Evolutionary conservation across 257 asterid genomes (phyloP).

Genomic region (Capsicum baccatum): DNA sequence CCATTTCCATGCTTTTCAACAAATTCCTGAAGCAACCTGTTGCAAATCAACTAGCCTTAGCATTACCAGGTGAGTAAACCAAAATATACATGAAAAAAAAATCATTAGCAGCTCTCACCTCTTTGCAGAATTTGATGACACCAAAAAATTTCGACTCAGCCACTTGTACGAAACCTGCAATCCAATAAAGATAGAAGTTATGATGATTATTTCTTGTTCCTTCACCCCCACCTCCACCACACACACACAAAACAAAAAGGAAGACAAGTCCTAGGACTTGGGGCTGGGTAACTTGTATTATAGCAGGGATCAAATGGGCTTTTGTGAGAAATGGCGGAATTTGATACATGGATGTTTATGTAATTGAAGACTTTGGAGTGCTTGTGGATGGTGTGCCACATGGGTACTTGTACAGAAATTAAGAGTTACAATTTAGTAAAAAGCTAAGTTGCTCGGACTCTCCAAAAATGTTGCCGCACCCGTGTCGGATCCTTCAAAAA

Average conservation of each 20-base stretch:
- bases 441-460: neutral
- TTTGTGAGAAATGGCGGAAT: no score
- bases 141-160: slow-evolving; percentile 87
- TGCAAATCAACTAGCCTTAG: slow-evolving; percentile 18
- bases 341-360: no score
- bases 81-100: slow-evolving; percentile 6
- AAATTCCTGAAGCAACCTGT: slow-evolving; percentile 83
- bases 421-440: neutral
- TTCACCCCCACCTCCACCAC: neutral
- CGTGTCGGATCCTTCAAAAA: no score
- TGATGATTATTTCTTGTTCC: neutral
- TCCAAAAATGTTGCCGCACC: no score
- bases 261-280: neutral
- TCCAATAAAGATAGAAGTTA: neutral
- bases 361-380: no score
- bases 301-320: neutral
- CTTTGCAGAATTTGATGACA: slow-evolving; percentile 90
- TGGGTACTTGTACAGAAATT: neutral
- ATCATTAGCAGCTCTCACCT: slow-evolving; percentile 49
- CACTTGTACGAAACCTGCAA: slow-evolving; percentile 94
- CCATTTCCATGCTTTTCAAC: slow-evolving; percentile 71
- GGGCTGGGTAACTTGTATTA: neutral
- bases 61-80: neutral
- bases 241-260: neutral
- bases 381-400: no score